phyloP scores from a whole-genome alignment of 1,284 basidiomycete genomes.

The Calocybe gambosa region DNA sequence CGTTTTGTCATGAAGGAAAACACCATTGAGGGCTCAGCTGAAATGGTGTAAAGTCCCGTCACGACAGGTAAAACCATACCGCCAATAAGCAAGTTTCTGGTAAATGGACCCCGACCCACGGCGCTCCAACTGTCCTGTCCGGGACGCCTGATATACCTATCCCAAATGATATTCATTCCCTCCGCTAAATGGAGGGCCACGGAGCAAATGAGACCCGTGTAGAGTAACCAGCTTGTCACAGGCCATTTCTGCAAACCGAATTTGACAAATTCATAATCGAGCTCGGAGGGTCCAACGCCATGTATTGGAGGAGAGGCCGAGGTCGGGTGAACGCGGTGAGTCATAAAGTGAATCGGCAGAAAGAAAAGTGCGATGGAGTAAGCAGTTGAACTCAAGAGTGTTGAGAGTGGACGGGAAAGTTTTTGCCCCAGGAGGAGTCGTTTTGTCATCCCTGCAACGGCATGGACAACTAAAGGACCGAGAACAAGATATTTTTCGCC shows the following conservation, averaged over 20 bases:
- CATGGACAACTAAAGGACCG: conserved; percentile 53
- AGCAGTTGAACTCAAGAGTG: conserved; percentile 48
- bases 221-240: conserved; percentile 50
- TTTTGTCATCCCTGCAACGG: conserved; percentile 48
- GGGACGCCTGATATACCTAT: conserved; percentile 32
- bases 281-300: conserved; percentile 59
- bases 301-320: conserved; percentile 40
- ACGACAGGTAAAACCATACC: conserved; percentile 42
- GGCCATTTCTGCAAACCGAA: conserved; percentile 57
- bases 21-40: conserved; percentile 50
- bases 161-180: conserved; percentile 49
- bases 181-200: conserved; percentile 53
- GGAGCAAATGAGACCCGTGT: conserved; percentile 47
- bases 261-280: conserved; percentile 74
- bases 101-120: conserved; percentile 14
- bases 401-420: conserved; percentile 34
- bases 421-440: conserved; percentile 37
- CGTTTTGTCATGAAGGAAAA: conserved; percentile 45
- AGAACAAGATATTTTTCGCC: conserved; percentile 61
- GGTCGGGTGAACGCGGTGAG: conserved; percentile 51
- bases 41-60: conserved; percentile 46
- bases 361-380: conserved; percentile 47
- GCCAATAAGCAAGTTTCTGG: conserved; percentile 26
- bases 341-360: conserved; percentile 58
- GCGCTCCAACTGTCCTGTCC: conserved; percentile 7